Conservation (phyloP, 2,329 filamentous ascomycete species). For the Aspergillus awamori region DNA sequence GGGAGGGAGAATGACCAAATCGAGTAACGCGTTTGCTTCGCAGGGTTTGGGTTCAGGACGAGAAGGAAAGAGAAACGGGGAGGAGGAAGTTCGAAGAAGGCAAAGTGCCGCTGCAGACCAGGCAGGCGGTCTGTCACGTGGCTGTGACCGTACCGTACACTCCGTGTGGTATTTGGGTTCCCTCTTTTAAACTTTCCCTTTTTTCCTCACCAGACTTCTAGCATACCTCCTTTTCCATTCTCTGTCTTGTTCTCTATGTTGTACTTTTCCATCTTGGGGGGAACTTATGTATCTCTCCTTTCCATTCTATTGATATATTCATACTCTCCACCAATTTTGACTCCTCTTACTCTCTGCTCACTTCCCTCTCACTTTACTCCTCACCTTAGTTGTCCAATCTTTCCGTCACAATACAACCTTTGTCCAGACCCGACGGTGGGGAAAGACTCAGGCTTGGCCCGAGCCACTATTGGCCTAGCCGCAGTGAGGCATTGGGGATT, state of each 20-base stretch:
- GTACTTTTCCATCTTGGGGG: too few relatives aligned
- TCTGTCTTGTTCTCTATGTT: too few relatives aligned
- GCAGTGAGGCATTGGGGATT: conserved; percentile 18
- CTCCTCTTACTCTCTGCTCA: background rate
- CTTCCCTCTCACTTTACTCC: background rate
- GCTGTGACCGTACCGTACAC: background rate
- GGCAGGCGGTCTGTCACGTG: conserved; percentile 38
- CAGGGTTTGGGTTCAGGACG: conserved; percentile 46
- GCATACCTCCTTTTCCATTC: too few relatives aligned
- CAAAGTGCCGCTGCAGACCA: conserved; percentile 34
- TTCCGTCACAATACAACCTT: conserved; percentile 14
- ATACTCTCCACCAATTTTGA: too few relatives aligned
- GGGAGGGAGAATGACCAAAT: conserved; percentile 48
- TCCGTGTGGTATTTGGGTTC: background rate
- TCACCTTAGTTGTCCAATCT: conserved; percentile 4
- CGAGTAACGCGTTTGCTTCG: conserved; percentile 51
- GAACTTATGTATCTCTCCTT: too few relatives aligned
- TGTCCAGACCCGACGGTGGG: conserved; percentile 27
- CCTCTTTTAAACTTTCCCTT: background rate
- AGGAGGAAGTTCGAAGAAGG: conserved; percentile 38
- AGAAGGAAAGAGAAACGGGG: conserved; percentile 35
- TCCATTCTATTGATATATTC: too few relatives aligned
- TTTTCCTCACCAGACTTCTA: background rate
- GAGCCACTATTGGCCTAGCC: conserved; percentile 20
- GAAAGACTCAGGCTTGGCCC: conserved; percentile 19